A percentile compares a stretch with the other conserved stretches of the same genome.
Evolutionary conservation across 2,329 filamentous ascomycete species (phyloP).

Genomic region (Paraphoma sp.): DNA sequence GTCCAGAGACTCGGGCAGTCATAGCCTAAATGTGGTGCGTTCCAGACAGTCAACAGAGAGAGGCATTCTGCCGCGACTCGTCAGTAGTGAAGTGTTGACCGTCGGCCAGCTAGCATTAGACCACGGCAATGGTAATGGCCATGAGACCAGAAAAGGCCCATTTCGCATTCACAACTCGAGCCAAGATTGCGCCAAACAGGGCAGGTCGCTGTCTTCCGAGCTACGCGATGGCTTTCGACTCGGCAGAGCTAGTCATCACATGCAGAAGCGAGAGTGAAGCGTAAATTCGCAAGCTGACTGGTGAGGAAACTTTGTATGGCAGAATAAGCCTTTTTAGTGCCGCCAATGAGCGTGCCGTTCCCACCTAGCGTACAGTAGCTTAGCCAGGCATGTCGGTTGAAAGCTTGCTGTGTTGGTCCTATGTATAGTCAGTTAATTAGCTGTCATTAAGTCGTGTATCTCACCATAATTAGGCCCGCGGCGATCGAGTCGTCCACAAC

Average conservation of each 20-base stretch:
- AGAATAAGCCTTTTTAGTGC: slow-evolving; percentile 46
- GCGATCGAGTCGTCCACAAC: not conserved
- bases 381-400: not conserved
- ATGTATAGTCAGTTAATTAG: slow-evolving; percentile 46
- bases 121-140: slow-evolving; percentile 23
- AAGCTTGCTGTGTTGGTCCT: slow-evolving; percentile 24
- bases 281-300: slow-evolving; percentile 36
- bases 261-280: slow-evolving; percentile 41
- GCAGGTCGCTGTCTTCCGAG: slow-evolving; percentile 41
- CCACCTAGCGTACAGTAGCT: slow-evolving; percentile 21
- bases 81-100: slow-evolving; percentile 24
- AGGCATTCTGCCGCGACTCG: slow-evolving; percentile 28
- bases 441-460: slow-evolving; percentile 16
- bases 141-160: slow-evolving; percentile 26
- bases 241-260: slow-evolving; percentile 34
- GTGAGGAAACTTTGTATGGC: slow-evolving; percentile 35
- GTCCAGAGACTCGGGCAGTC: slow-evolving; percentile 22
- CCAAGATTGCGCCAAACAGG: slow-evolving; percentile 34
- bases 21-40: slow-evolving; percentile 29
- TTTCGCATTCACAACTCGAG: slow-evolving; percentile 25
- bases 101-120: slow-evolving; percentile 28
- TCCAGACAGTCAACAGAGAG: slow-evolving; percentile 24
- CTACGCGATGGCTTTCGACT: slow-evolving; percentile 31
- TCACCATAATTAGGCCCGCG: slow-evolving; percentile 41
- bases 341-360: slow-evolving; percentile 37